phyloP scores from a whole-genome alignment of 129 eudicot species.

The Kitagawia praeruptora region DNA sequence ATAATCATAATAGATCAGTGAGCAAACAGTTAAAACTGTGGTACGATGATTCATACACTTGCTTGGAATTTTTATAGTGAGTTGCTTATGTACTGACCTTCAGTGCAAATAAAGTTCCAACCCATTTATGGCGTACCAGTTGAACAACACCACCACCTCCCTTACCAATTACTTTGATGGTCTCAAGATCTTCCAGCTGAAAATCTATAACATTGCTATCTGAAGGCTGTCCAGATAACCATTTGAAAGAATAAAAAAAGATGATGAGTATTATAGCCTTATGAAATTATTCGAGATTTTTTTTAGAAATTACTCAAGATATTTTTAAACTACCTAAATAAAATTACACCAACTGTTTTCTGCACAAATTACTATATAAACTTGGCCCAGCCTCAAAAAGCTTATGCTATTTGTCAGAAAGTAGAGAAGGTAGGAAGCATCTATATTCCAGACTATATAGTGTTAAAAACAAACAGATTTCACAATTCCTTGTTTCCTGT shows the following conservation, averaged over 20 bases:
- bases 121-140: slow-evolving; percentile 97
- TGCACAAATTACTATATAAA: neutral
- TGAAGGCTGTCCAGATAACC: slow-evolving; percentile 42
- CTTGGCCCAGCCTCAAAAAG: neutral
- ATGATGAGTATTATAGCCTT: slow-evolving; percentile 1
- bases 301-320: neutral
- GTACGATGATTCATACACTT: neutral
- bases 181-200: slow-evolving; percentile 92
- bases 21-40: neutral
- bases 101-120: slow-evolving; percentile 82
- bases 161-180: slow-evolving; percentile 88
- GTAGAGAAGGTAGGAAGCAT: neutral
- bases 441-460: neutral
- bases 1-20: neutral
- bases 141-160: slow-evolving; percentile 99
- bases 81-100: slow-evolving; percentile 49
- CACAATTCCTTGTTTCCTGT: neutral
- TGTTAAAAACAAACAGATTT: neutral
- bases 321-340: neutral
- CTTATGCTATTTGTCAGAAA: neutral
- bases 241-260: neutral
- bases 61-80: neutral
- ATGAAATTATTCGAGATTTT: neutral
- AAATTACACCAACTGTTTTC: neutral
- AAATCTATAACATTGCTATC: slow-evolving; percentile 66